Conservation (phyloP, 2,329 filamentous ascomycete species). For the Nigrograna mackinnonii region DNA sequence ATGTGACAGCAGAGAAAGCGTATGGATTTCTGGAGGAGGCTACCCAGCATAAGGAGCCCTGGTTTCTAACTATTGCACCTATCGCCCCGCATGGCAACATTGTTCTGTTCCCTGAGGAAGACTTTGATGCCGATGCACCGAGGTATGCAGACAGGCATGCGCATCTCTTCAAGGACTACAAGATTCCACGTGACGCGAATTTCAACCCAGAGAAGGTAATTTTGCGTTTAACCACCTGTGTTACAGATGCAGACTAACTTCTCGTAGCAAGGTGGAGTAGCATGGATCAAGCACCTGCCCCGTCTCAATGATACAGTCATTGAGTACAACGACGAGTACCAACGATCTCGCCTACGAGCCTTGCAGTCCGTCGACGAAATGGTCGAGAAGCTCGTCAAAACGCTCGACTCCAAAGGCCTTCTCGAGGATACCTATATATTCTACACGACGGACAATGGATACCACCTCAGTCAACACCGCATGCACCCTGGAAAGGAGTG, state of each 20-base stretch:
- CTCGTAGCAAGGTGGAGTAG: no score
- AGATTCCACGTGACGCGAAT: slow-evolving; percentile 62
- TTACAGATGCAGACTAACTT: no score
- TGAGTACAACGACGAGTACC: slow-evolving; percentile 56
- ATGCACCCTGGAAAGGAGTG: slow-evolving; percentile 44
- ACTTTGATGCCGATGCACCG: slow-evolving; percentile 11
- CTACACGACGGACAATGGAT: slow-evolving; percentile 45
- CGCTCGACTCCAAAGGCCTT: slow-evolving; percentile 44
- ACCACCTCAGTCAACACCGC: slow-evolving; percentile 44
- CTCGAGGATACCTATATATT: slow-evolving; percentile 53
- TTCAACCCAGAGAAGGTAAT: slow-evolving; percentile 62
- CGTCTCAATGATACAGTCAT: slow-evolving; percentile 49
- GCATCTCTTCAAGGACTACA: slow-evolving; percentile 61
- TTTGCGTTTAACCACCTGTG: no score
- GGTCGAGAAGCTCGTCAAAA: slow-evolving; percentile 49
- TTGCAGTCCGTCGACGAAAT: slow-evolving; percentile 59
- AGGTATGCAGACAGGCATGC: slow-evolving; percentile 56
- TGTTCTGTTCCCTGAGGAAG: slow-evolving; percentile 45
- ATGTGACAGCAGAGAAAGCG: not conserved
- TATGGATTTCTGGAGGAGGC: slow-evolving; percentile 1
- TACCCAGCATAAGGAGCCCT: slow-evolving; percentile 52
- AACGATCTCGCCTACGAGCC: slow-evolving; percentile 52
- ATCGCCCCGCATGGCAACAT: slow-evolving; percentile 67
- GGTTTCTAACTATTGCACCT: slow-evolving; percentile 68
- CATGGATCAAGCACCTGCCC: slow-evolving; percentile 50